These are phyloP conservation scores for Lachancea sp. DNA, from an alignment of 805 yeast genomes.

Conservation along the genomic window DNA sequence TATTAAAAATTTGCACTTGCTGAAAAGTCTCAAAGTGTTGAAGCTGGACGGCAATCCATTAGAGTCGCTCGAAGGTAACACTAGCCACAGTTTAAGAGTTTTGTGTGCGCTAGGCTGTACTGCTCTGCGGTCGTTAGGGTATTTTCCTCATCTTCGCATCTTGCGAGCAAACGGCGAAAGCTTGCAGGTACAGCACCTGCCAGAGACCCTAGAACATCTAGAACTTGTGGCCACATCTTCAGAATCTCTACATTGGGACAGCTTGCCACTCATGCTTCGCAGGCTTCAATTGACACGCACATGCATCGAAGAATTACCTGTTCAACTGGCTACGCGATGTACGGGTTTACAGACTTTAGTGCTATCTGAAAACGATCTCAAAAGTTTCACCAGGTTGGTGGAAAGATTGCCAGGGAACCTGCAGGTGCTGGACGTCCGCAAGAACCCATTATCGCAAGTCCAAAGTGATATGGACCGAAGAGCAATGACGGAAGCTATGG, in stretches of 20 bases:
- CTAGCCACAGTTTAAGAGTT: conserved; percentile 1
- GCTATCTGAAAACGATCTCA: conserved; percentile 5
- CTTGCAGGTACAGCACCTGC: conserved; percentile 2
- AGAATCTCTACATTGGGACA: conserved; percentile 3
- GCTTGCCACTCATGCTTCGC: conserved; percentile 7
- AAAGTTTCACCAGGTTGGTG: conserved; percentile 2
- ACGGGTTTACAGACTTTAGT: conserved; percentile 8
- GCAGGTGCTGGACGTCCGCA: conserved; percentile 15
- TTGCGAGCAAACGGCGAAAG: conserved; percentile 8
- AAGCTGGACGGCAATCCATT: conserved; percentile 24
- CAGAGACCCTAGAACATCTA: conserved; percentile 9
- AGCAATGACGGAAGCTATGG: conserved; percentile 1
- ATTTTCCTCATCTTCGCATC: conserved; percentile 9
- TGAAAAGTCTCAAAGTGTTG: conserved; percentile 17
- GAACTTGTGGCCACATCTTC: conserved; percentile 13
- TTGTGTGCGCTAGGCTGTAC: conserved; percentile 2
- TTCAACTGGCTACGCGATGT: conserved; percentile 2
- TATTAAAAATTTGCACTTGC: conserved; percentile 18
- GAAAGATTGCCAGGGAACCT: conserved; percentile 13
- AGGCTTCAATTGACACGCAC: conserved; percentile 4
- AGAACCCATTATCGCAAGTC: conserved; percentile 15
- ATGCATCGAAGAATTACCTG: conserved; percentile 4
- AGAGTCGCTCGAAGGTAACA: conserved; percentile 12
- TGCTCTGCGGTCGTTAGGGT: conserved; percentile 6
- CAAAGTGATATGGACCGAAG: conserved; percentile 4